Conservation (phyloP, 2,329 filamentous ascomycete species). For the Cercospora sesami region DNA sequence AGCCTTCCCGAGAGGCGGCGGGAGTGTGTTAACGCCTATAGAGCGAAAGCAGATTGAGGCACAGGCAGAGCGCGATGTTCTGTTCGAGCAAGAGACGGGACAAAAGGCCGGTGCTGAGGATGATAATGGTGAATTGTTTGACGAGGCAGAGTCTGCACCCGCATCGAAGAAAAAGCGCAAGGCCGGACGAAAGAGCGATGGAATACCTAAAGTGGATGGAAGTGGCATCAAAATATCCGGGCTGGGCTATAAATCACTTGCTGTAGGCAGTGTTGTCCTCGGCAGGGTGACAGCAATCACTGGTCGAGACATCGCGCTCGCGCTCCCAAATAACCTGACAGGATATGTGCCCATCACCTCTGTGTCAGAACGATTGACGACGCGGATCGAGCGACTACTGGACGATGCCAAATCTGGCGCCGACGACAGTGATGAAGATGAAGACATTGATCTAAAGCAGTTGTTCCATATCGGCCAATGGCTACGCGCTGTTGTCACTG, state of each 20-base stretch:
- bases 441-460: constrained; percentile 68
- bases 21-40: constrained; percentile 82
- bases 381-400: constrained; percentile 68
- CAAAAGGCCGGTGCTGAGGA: constrained; percentile 59
- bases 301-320: constrained; percentile 72
- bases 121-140: constrained; percentile 51
- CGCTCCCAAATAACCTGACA: constrained; percentile 87
- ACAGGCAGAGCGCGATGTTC: constrained; percentile 85
- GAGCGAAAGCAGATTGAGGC: constrained; percentile 96
- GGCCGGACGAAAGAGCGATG: constrained; percentile 33
- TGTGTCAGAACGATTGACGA: constrained; percentile 77
- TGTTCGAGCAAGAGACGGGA: constrained; percentile 76
- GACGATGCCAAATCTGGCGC: constrained; percentile 56
- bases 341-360: constrained; percentile 90
- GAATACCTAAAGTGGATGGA: constrained; percentile 40
- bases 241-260: constrained; percentile 74
- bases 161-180: constrained; percentile 54
- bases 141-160: constrained; percentile 39
- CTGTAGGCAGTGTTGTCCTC: constrained; percentile 82
- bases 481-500: constrained; percentile 77
- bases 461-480: constrained; percentile 86
- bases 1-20: constrained; percentile 89
- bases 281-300: constrained; percentile 84
- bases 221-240: constrained; percentile 51
- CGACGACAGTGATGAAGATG: constrained; percentile 55